These are phyloP conservation scores for Hapsidospora chrysogenum DNA, from an alignment of 495 filamentous ascomycete genomes.

Conservation along the genomic window DNA sequence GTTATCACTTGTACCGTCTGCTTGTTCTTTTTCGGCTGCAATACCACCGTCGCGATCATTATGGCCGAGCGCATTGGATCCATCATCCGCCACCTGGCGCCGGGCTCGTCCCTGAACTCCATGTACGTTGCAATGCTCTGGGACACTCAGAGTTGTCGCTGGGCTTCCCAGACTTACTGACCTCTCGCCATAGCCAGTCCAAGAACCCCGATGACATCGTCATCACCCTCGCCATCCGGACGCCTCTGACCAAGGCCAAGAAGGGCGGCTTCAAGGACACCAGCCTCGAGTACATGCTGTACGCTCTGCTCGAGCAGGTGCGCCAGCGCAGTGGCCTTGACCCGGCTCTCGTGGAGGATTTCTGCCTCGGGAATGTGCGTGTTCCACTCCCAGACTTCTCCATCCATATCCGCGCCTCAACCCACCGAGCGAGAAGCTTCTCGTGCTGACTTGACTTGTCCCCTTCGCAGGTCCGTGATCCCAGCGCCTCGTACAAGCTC, in stretches of 20 bases:
- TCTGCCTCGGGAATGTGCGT: slow-evolving; percentile 79
- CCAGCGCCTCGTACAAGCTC: slow-evolving; percentile 75
- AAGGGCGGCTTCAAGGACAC: slow-evolving; percentile 95
- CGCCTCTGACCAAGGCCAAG: slow-evolving; percentile 56
- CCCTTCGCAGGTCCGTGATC: slow-evolving; percentile 55
- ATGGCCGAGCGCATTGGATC: slow-evolving; percentile 86
- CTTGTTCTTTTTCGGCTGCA: neutral
- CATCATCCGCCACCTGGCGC: slow-evolving; percentile 75
- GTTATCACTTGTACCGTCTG: too few relatives aligned
- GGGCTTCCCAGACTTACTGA: neutral
- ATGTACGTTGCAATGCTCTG: slow-evolving; percentile 41
- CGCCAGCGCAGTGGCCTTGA: slow-evolving; percentile 59
- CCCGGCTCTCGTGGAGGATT: slow-evolving; percentile 74
- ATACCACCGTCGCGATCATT: slow-evolving; percentile 12
- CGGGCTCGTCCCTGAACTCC: slow-evolving; percentile 45
- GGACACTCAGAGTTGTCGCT: neutral
- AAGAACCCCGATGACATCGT: slow-evolving; percentile 96
- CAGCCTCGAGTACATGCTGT: slow-evolving; percentile 69
- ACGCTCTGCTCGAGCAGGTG: slow-evolving; percentile 62
- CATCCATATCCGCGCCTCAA: neutral
- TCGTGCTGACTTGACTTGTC: neutral
- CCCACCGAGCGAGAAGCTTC: neutral
- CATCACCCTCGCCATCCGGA: slow-evolving; percentile 69
- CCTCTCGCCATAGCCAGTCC: slow-evolving; percentile 45
- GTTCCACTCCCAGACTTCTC: slow-evolving; percentile 5